phyloP scores from a whole-genome alignment of 2,329 filamentous ascomycete species.

The Sordariomycetes sp. region DNA sequence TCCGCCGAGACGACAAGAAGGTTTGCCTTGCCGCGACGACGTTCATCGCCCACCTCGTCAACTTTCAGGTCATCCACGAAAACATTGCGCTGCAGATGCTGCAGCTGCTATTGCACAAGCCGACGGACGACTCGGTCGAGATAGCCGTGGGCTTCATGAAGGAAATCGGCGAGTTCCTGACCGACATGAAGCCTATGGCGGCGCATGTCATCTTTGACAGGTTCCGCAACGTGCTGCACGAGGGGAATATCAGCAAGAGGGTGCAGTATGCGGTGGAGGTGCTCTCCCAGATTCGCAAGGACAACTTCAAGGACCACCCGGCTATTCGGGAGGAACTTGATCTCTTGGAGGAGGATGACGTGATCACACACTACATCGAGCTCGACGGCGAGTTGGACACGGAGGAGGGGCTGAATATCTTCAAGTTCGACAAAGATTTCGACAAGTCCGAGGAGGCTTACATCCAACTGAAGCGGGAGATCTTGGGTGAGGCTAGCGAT shows the following conservation, averaged over 20 bases:
- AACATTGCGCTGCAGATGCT: constrained; percentile 89
- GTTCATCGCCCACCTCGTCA: constrained; percentile 90
- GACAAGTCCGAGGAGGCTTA: constrained; percentile 88
- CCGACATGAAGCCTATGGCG: constrained; percentile 88
- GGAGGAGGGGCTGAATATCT: constrained; percentile 84
- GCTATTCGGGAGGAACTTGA: constrained; percentile 88
- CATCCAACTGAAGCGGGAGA: constrained; percentile 82
- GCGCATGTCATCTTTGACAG: constrained; percentile 89
- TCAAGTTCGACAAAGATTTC: constrained; percentile 86
- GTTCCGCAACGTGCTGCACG: constrained; percentile 89
- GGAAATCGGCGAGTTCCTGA: constrained; percentile 86
- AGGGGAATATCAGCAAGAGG: constrained; percentile 92
- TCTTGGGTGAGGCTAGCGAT: constrained; percentile 85
- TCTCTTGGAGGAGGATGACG: constrained; percentile 93
- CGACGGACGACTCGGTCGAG: constrained; percentile 94
- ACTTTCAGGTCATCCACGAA: constrained; percentile 92
- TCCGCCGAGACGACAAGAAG: constrained; percentile 92
- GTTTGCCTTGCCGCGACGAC: constrained; percentile 89
- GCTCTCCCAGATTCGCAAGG: constrained; percentile 89
- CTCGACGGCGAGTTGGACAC: constrained; percentile 70
- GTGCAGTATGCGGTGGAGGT: constrained; percentile 99
- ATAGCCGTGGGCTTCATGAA: constrained; percentile 90
- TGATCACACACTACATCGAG: constrained; percentile 81
- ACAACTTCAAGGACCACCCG: constrained; percentile 91
- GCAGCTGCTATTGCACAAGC: constrained; percentile 83